Base-by-base conservation (phyloP, 2,329 filamentous ascomycete genomes). In the Trichoderma arundinaceum region DNA sequence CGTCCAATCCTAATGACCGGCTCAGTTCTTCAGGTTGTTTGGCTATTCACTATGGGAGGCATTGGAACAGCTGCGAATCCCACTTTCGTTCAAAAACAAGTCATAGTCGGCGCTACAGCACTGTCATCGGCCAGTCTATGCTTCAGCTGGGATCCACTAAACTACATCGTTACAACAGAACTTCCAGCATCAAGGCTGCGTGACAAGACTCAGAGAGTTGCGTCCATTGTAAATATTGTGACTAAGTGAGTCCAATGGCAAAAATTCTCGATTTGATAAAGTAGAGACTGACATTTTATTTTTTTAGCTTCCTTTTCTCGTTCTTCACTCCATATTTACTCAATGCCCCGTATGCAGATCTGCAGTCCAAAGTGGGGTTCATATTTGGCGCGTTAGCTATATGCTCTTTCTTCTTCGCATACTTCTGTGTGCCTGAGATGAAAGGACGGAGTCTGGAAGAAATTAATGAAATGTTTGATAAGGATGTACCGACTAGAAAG, bases 381-480 rank as follows among this genome's bases (percentile, higher is more conserved):
- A 61, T 61, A 41, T 61, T 61, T 15, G 58, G 58, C 3, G 58
- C 44, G 5, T 22, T 61, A 6, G 58, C 58, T 7, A 51, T 61
- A 17, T 61, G 58, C 15, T 61, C 58, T 15, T 61, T 61, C 19
- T 17, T 61, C 35, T 61, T 61, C 51, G 58, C 58, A 7, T 61
- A 51, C 35, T 61, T 61, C 22, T 61, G 58, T 15, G 58, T 61
- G 32, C 58, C 58, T 1, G 58, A 61, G 7, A 61, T 61, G 58
- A 61, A 61, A 10, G 58, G 58, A 0, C 33, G 58, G 15, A 61
- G 58, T 32, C 41, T 61, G 9, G 58, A 61, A 13, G 58, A 61
- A 19, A 61, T 61, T 12, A 61, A 61, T 13, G 58, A 61, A 51
- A 61, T 61, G 58, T 61, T 61, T 61, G 58, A 61, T 35, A 61